Percentiles rank a stretch among this genome's conserved stretches.
phyloP scores from a whole-genome alignment of 1,284 basidiomycete species.

The Fomitopsis palustris region DNA sequence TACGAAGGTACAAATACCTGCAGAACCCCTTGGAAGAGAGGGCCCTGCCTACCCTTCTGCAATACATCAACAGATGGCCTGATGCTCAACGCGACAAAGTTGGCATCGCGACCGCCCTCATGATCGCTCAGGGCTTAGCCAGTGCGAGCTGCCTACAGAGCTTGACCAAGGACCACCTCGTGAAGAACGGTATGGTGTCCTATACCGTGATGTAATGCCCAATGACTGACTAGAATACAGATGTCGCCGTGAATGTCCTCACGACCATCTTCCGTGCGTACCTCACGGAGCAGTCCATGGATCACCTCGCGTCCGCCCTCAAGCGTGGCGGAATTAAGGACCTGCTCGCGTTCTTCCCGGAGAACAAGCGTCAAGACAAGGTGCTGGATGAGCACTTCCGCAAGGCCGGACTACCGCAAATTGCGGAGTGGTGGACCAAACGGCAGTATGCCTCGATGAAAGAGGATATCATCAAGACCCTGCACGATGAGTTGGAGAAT shows the following conservation, averaged over 20 bases:
- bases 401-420: slow-evolving; percentile 68
- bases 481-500: slow-evolving; percentile 40
- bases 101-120: slow-evolving; percentile 74
- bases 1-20: slow-evolving; percentile 90
- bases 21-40: slow-evolving; percentile 92
- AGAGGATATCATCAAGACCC: slow-evolving; percentile 29
- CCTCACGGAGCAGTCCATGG: slow-evolving; percentile 79
- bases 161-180: slow-evolving; percentile 90
- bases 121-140: slow-evolving; percentile 81
- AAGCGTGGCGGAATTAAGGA: slow-evolving; percentile 86
- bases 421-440: slow-evolving; percentile 92
- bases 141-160: slow-evolving; percentile 74
- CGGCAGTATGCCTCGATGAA: slow-evolving; percentile 69
- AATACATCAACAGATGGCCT: slow-evolving; percentile 87
- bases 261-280: slow-evolving; percentile 81
- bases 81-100: slow-evolving; percentile 78
- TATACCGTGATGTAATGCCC: not conserved
- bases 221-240: slow-evolving; percentile 34
- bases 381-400: slow-evolving; percentile 85
- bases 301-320: slow-evolving; percentile 75
- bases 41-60: slow-evolving; percentile 80
- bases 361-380: slow-evolving; percentile 72
- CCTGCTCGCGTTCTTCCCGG: slow-evolving; percentile 84
- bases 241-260: slow-evolving; percentile 75
- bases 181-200: slow-evolving; percentile 74